Evolutionary conservation across 73 alveolate genomes (phyloP).

Genomic region (Paramecium pentaurelia): DNA sequence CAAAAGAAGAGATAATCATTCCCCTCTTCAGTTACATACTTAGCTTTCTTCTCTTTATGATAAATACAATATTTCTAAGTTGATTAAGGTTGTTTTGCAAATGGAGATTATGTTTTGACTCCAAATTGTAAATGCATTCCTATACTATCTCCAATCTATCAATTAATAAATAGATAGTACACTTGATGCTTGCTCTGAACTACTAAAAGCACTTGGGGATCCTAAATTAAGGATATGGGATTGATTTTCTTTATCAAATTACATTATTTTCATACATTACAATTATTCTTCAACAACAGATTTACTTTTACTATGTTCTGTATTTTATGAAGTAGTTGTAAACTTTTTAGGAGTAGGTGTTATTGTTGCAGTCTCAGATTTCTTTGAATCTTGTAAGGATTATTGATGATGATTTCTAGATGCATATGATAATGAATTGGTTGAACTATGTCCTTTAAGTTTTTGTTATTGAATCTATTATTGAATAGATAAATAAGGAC

Average conservation of each 20-base stretch:
- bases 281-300: slow-evolving; percentile 43
- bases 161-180: not conserved
- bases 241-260: slow-evolving; percentile 32
- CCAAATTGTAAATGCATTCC: not conserved
- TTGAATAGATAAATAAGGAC: slow-evolving; percentile 18
- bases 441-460: slow-evolving; percentile 26
- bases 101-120: not conserved
- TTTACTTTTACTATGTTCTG: slow-evolving; percentile 47
- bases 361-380: not conserved
- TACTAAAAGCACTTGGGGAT: slow-evolving; percentile 28
- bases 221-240: not conserved
- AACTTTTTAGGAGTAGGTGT: slow-evolving; percentile 15
- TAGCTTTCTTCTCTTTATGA: slow-evolving; percentile 31
- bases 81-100: not conserved
- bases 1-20: not conserved
- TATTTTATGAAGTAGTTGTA: slow-evolving; percentile 2
- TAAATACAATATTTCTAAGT: not conserved
- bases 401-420: not conserved
- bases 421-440: slow-evolving; percentile 8
- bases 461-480: not conserved
- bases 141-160: slow-evolving; percentile 32
- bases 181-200: not conserved
- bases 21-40: not conserved
- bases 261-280: slow-evolving; percentile 23
- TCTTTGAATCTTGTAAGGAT: not conserved